Evolutionary conservation across 306 rosid genomes (phyloP), one percentile per base, ranked within the genome.

Genomic region (Lupinus albus): DNA sequence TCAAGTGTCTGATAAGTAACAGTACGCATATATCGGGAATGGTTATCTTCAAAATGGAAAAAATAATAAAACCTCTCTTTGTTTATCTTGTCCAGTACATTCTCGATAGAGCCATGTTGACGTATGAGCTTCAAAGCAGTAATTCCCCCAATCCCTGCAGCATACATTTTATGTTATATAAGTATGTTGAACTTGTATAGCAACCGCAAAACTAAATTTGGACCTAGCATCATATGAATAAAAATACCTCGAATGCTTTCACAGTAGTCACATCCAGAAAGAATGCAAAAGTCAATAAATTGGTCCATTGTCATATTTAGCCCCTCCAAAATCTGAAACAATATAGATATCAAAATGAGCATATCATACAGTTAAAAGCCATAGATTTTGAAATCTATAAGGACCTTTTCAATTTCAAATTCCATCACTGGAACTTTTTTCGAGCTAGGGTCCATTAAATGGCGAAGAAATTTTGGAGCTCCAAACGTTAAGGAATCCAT

Each of bases 401-500:
- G 78, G 38, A 93, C 98, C 97, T 93, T 93, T 16, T 85, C 86
- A 77, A 89, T 67, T 39, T 93, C 97, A 67, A 93, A 93, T 78
- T 93, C 97, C 98, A 93, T 93, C 67, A 93, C 98, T 38, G 96
- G 98, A 81, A 88, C 42, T 83, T 93, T 93, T 71, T 95, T 87
- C 12, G 98, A 87, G 88, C 97, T 93, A 33, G 98, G 98, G 77
- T 93, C 97, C 98, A 93, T 89, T 73, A 93, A 79, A 76, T 93
- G 98, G 46, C 98, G 95, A 77, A 92, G 96, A 82, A 93, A 93
- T 58, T 58, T 88, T 32, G 96, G 89, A 71, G 97, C 91, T 79
- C 98, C 98, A 84, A 93, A 89, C 3, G 98, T 89, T 53, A 89
- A 75, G 16, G 97, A 93, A 82, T 93, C 98, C 98, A 93, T 93